Conservation (phyloP, 805 yeast species). For the Saccharomycopsis schoenii region DNA sequence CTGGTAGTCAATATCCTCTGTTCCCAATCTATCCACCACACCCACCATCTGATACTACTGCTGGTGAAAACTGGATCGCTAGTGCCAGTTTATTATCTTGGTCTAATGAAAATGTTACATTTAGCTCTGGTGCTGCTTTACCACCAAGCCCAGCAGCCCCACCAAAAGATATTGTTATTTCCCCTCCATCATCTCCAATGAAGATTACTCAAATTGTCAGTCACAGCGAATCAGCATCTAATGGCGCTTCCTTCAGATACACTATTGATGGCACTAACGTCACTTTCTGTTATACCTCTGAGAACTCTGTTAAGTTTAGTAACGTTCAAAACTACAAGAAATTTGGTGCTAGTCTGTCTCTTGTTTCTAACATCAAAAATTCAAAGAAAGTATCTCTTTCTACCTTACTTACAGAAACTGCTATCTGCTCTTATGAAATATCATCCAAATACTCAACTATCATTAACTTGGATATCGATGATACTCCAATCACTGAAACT, state of each 20-base stretch:
- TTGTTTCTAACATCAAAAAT: slow-evolving; percentile 17
- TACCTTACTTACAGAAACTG: not conserved
- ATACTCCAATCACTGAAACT: not conserved
- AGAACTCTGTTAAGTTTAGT: slow-evolving; percentile 17
- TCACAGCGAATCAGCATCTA: slow-evolving; percentile 3
- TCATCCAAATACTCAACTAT: not conserved
- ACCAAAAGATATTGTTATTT: slow-evolving; percentile 5
- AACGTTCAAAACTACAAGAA: slow-evolving; percentile 29
- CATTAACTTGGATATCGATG: not conserved
- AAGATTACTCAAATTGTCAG: slow-evolving; percentile 8
- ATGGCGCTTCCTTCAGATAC: not conserved
- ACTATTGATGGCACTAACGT: not conserved
- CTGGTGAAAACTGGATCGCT: slow-evolving; percentile 23
- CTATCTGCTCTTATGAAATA: not conserved
- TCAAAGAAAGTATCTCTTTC: not conserved
- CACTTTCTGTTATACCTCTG: slow-evolving; percentile 3
- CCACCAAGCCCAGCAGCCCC: not conserved
- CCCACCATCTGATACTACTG: slow-evolving; percentile 11
- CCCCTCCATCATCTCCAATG: slow-evolving; percentile 8
- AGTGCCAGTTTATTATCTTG: slow-evolving; percentile 14
- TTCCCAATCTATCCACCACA: slow-evolving; percentile 6
- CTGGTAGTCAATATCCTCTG: slow-evolving; percentile 32
- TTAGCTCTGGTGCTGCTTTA: not conserved
- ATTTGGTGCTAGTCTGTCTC: slow-evolving; percentile 29
- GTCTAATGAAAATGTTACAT: slow-evolving; percentile 12